These are phyloP conservation scores for Ophiosphaerella korrae DNA, from an alignment of 2,329 filamentous ascomycete genomes.

Conservation along the genomic window DNA sequence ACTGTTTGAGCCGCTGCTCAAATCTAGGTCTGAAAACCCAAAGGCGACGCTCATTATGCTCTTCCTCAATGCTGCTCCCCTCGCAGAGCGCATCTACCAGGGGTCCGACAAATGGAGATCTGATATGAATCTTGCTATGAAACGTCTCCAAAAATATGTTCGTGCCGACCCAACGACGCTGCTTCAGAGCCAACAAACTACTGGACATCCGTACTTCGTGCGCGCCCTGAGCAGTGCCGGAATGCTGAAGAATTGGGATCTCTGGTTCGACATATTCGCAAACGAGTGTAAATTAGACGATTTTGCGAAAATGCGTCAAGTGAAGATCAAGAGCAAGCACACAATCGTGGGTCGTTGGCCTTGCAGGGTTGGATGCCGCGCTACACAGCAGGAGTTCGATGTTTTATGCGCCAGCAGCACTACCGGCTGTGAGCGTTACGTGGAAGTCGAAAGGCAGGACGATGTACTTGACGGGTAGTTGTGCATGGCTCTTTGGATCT, in stretches of 20 bases:
- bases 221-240: not conserved
- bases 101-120: too few relatives aligned
- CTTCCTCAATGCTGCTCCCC: constrained; percentile 49
- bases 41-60: constrained; percentile 51
- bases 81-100: too few relatives aligned
- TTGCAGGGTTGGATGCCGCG: not conserved
- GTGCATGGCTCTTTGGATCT: too few relatives aligned
- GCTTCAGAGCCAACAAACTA: too few relatives aligned
- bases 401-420: not conserved
- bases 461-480: too few relatives aligned
- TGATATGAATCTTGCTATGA: not conserved
- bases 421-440: not conserved
- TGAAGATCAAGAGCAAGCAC: not conserved
- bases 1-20: constrained; percentile 42
- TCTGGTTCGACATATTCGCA: not conserved
- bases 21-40: constrained; percentile 39
- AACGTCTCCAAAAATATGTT: not conserved
- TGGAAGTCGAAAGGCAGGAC: not conserved
- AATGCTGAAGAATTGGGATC: not conserved
- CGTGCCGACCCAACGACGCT: not conserved
- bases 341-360: not conserved
- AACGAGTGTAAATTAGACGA: not conserved
- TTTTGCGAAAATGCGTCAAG: not conserved
- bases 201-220: not conserved
- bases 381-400: not conserved